These are phyloP conservation scores for Aspergillus cejpii DNA, from an alignment of 2,329 filamentous ascomycete species.

Conservation along the genomic window DNA sequence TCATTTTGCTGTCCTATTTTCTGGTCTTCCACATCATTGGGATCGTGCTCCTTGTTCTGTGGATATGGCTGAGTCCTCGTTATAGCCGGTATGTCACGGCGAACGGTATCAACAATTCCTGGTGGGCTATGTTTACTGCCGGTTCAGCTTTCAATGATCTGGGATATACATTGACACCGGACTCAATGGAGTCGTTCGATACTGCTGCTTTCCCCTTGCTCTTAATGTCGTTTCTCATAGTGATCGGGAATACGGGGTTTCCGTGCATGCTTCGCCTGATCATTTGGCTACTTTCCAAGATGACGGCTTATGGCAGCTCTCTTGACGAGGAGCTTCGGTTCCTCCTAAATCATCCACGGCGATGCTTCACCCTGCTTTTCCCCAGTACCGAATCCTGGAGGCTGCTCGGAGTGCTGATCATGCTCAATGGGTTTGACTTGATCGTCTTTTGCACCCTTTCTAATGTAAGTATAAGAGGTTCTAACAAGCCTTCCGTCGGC, in stretches of 20 bases:
- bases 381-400: conserved; percentile 84
- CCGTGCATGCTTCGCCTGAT: conserved; percentile 86
- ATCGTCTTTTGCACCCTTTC: conserved; percentile 76
- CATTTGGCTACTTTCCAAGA: conserved; percentile 71
- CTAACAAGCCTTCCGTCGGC: background rate
- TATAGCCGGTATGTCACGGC: conserved; percentile 58
- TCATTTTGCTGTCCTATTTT: conserved; percentile 70
- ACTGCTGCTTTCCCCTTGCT: conserved; percentile 66
- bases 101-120: conserved; percentile 56
- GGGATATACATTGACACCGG: conserved; percentile 78
- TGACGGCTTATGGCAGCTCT: conserved; percentile 57
- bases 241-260: conserved; percentile 89
- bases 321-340: conserved; percentile 83
- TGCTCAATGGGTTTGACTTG: conserved; percentile 74
- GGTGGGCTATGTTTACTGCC: conserved; percentile 85
- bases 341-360: conserved; percentile 81
- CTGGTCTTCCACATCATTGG: conserved; percentile 71
- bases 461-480: conserved; percentile 54
- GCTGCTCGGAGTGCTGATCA: conserved; percentile 74
- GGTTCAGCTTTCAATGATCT: conserved; percentile 86
- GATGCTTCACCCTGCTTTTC: conserved; percentile 90
- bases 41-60: conserved; percentile 64
- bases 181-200: conserved; percentile 87
- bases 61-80: conserved; percentile 58
- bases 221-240: conserved; percentile 73